Evolutionary conservation across 2,329 filamentous ascomycete genomes (phyloP).

Genomic region (Phaeomoniella chlamydospora): DNA sequence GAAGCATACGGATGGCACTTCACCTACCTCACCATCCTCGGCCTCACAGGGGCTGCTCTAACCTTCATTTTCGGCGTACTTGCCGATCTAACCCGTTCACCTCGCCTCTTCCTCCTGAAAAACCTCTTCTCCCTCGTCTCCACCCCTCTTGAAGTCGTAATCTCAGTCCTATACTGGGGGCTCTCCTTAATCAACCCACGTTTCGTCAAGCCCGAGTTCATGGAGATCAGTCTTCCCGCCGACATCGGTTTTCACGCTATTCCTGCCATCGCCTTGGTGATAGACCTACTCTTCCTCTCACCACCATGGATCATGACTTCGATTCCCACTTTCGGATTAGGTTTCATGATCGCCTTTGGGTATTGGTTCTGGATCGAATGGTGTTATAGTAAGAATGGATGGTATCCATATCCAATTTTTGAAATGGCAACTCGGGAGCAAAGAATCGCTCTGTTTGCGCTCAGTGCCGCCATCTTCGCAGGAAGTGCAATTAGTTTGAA

Average conservation of each 20-base stretch:
- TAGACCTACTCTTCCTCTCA: constrained; percentile 42
- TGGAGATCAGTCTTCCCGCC: constrained; percentile 10
- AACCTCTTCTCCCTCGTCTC: constrained; percentile 43
- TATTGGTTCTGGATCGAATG: constrained; percentile 54
- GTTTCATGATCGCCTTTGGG: constrained; percentile 35
- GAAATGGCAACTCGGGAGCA: constrained; percentile 50
- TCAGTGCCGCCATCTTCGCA: constrained; percentile 59
- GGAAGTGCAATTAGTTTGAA: constrained; percentile 54
- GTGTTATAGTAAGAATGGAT: constrained; percentile 44
- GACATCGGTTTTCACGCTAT: constrained; percentile 35
- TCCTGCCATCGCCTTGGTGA: constrained; percentile 36
- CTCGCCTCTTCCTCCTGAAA: constrained; percentile 38
- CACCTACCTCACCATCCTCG: constrained; percentile 50
- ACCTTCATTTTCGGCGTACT: constrained; percentile 40
- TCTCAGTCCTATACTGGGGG: constrained; percentile 47
- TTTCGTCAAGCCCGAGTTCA: constrained; percentile 7
- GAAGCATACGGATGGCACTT: constrained; percentile 51
- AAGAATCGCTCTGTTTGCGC: constrained; percentile 52
- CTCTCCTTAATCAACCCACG: constrained; percentile 29
- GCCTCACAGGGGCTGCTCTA: constrained; percentile 37
- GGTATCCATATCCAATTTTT: constrained; percentile 72
- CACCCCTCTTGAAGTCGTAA: constrained; percentile 45
- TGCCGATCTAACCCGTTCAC: constrained; percentile 39
- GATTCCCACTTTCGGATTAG: constrained; percentile 34
- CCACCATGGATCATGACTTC: constrained; percentile 46